Conservation (phyloP, 2,329 filamentous ascomycete genomes). For the Dactylellina sp. region DNA sequence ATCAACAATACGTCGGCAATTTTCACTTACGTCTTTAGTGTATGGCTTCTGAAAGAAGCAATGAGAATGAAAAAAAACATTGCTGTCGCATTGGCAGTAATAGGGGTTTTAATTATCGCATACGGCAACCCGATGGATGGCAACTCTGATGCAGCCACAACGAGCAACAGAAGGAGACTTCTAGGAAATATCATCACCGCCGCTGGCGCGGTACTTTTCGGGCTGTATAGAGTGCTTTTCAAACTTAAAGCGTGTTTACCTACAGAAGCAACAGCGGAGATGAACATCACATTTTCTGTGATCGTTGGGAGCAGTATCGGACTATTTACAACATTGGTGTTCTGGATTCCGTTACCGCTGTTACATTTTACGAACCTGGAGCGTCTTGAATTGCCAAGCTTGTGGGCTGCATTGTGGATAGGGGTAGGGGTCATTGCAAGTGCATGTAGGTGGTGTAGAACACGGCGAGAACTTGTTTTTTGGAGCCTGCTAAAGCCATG, state of each 20-base stretch:
- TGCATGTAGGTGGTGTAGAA: constrained; percentile 31
- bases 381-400: constrained; percentile 23
- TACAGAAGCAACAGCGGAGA: constrained; percentile 39
- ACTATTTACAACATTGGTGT: constrained; percentile 48
- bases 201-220: constrained; percentile 40
- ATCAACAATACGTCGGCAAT: constrained; percentile 56
- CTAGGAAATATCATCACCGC: constrained; percentile 50
- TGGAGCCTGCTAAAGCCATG: constrained; percentile 1
- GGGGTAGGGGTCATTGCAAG: constrained; percentile 32
- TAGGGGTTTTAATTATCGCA: constrained; percentile 41
- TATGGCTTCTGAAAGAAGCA: constrained; percentile 52
- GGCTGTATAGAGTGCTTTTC: constrained; percentile 46
- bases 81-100: constrained; percentile 35
- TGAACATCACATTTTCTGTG: constrained; percentile 51
- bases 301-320: constrained; percentile 49
- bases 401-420: constrained; percentile 42
- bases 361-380: constrained; percentile 40
- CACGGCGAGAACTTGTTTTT: not conserved
- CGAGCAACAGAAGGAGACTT: constrained; percentile 23
- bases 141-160: constrained; percentile 9
- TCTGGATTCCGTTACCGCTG: constrained; percentile 49
- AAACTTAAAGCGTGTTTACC: constrained; percentile 52
- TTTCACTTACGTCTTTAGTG: constrained; percentile 53
- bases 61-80: constrained; percentile 52
- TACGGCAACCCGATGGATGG: constrained; percentile 46